Evolutionary conservation across 129 eudicot genomes (phyloP).

Genomic region (Tagetes patula): DNA sequence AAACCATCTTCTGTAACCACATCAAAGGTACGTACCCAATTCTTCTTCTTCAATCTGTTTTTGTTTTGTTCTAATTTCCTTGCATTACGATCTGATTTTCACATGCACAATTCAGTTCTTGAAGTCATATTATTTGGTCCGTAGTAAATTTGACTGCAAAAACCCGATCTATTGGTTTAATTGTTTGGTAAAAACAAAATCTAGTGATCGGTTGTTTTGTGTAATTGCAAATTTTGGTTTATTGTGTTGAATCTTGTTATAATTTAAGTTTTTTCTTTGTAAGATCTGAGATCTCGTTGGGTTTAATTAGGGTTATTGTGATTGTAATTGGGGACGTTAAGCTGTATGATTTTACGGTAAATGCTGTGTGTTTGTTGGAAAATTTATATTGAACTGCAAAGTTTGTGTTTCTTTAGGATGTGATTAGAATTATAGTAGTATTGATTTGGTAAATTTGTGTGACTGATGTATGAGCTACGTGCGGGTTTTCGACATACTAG

Average conservation of each 20-base stretch:
- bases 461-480: too few species aligned
- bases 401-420: constrained; percentile 11
- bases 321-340: background rate
- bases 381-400: constrained; percentile 8
- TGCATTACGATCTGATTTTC: constrained; percentile 16
- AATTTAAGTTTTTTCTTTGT: background rate
- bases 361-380: background rate
- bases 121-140: constrained; percentile 8
- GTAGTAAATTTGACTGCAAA: background rate
- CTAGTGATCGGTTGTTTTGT: background rate
- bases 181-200: constrained; percentile 1
- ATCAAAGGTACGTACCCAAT: constrained; percentile 31
- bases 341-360: constrained; percentile 2
- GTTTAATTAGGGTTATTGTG: background rate
- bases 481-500: too few species aligned
- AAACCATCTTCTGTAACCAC: constrained; percentile 20
- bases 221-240: constrained; percentile 2
- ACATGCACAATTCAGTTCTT: constrained; percentile 11
- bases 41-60: constrained; percentile 22
- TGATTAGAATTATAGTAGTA: constrained; percentile 16
- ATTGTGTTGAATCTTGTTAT: constrained; percentile 7
- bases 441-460: constrained; percentile 14
- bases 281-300: constrained; percentile 29
- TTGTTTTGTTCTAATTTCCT: background rate
- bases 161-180: constrained; percentile 14